Evolutionary conservation across 495 filamentous ascomycete genomes (phyloP).

Genomic region (Neurospora sp.): DNA sequence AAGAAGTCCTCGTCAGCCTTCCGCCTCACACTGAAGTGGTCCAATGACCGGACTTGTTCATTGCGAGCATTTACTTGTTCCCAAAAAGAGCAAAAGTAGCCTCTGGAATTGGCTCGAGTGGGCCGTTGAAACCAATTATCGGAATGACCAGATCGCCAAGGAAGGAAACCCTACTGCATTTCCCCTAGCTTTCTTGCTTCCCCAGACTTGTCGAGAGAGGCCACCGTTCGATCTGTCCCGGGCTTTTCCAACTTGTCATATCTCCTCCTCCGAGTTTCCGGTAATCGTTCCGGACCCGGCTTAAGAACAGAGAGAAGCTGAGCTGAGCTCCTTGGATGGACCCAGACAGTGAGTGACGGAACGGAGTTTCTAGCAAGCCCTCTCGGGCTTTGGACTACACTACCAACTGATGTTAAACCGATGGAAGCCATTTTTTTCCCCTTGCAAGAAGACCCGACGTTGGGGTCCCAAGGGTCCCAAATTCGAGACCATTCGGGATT

Average conservation of each 20-base stretch:
- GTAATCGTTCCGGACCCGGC: not conserved
- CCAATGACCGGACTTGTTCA: not conserved
- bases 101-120: not conserved
- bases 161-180: not conserved
- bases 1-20: not conserved
- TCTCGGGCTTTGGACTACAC: not conserved
- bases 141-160: not conserved
- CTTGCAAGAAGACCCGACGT: not conserved
- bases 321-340: not conserved
- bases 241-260: not conserved
- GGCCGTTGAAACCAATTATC: not conserved
- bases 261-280: not conserved
- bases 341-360: not conserved
- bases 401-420: not conserved
- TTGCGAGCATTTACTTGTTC: not conserved
- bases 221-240: not conserved
- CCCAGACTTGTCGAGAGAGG: not conserved
- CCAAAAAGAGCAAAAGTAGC: not conserved
- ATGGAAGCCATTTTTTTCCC: not conserved
- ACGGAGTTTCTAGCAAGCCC: not conserved
- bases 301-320: not conserved
- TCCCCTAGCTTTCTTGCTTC: not conserved
- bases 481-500: not conserved
- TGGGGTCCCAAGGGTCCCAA: not conserved
- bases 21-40: not conserved